Base-by-base conservation (phyloP, 257 asterid genomes). In the Vinca minor region DNA sequence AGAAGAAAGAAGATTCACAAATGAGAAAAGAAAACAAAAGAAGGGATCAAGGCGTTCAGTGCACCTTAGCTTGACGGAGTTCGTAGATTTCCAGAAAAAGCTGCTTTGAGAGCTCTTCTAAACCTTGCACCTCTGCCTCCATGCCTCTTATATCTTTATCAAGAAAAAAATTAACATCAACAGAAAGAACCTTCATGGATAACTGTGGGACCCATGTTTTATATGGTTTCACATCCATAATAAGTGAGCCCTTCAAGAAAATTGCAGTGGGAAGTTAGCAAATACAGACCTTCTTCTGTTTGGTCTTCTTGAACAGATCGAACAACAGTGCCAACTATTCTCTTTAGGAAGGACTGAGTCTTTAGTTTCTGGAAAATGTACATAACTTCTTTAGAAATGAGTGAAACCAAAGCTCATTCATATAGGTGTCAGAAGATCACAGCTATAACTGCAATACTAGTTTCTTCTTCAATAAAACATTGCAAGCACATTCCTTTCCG, bases 41-140 rank as follows among this genome's bases (percentile, higher is more conserved):
- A 64, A 69, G 67, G 49, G 71, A 56, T 71, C 34, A 53, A 59
- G 44, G 45, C 61, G 46, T 74, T 65, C 65, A 65, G 59, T 46
- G 65, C 59, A 93, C 98, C 97, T 93, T 93, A 73, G 98, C 98
- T 81, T 93, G 98, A 68, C 97, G 98, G 73, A 93, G 96, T 88
- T 93, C 98, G 78, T 87, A 93, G 54, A 89, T 84, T 73, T 93
- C 98, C 82, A 89, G 63, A 78, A 93, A 93, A 41, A 93, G 82
- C 74, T 85, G 96, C 74, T 89, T 93, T 26, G 97, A 84, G 56
- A 93, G 98, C 78, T 93, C 98, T 76, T 93, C 98, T 73, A 93
- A 68, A 68, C 95, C 84, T 74, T 85, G 95, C 65, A 87, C 97
- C 78, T 93, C 98, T 47, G 85, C 91, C 77, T 89, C 95, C 96